Percentiles rank a stretch among this genome's conserved stretches.
These are phyloP conservation scores for Fusarium globosum DNA, from an alignment of 2,329 filamentous ascomycete genomes.

Conservation along the genomic window DNA sequence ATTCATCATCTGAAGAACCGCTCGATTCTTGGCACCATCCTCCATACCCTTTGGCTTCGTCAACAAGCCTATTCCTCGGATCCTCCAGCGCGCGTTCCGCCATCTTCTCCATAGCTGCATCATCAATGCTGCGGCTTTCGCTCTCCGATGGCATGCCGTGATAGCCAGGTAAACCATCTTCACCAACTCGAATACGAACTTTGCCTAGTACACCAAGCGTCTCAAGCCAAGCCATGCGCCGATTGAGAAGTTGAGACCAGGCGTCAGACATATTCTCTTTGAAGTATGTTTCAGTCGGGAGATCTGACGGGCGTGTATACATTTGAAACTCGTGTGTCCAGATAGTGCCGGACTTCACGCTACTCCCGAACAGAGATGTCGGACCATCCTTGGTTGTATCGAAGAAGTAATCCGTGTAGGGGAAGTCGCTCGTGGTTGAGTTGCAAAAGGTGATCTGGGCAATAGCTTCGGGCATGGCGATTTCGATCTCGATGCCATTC, in stretches of 20 bases:
- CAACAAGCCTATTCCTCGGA: no score
- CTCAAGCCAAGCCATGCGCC: neutral
- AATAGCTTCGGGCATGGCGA: neutral
- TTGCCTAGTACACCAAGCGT: fast-evolving
- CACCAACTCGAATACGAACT: no score
- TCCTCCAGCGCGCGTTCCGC: neutral
- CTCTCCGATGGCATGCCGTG: neutral
- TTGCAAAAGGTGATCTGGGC: neutral
- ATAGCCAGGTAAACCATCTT: no score
- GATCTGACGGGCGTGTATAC: fast-evolving
- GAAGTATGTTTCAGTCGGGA: no score
- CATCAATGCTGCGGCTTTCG: fast-evolving
- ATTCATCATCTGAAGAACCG: no score
- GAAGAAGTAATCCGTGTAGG: no score
- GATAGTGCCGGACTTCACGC: neutral
- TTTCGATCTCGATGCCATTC: neutral
- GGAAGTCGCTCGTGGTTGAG: no score
- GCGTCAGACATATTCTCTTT: no score
- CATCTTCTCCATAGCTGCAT: fast-evolving
- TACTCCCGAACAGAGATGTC: neutral
- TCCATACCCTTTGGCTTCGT: no score
- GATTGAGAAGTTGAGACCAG: no score
- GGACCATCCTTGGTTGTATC: no score
- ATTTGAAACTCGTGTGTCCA: neutral
- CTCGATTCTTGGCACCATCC: no score